Evolutionary conservation across 352 stramenopile species (phyloP), one percentile per base, ranked within the genome.

Genomic region (Pythium phragmitis): DNA sequence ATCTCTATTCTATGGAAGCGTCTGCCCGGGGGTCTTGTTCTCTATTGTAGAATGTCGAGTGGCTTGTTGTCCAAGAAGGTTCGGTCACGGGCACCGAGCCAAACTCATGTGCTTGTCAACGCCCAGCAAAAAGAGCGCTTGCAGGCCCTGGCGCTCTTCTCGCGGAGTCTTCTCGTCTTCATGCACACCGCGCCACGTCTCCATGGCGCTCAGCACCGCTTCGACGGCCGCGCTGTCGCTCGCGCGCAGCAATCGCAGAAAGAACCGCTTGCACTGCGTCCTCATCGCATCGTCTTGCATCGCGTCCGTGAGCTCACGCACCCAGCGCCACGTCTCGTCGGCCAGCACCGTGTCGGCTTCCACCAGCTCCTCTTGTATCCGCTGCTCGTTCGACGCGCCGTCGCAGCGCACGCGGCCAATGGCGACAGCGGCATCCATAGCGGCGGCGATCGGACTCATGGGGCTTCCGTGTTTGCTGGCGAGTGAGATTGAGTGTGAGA

Each of bases 61-160:
- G 19, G 33, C 19, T 21, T 46, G 23, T 21, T 55, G 26, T 5
- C 30, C 7, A 26, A 9, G 12, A 34, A 3, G 9, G 19, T 36
- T 19, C 23, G 3, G 3, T 63, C 53, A 68, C 49, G 61, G 46
- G 12, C 34, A 47, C 26, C 46, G 52, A 6, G 14, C n/a, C 6
- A 63, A 49, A 51, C 55, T 63, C 62, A 69, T 63, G 14, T 63
- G 62, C 48, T 69, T 69, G 54, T 69, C 62, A 8, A 69, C 7
- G 19, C 62, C 62, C n/a, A 69, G 39, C 28, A 69, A 19, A 16
- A 69, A 69, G n/a, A 69, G 48, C 34, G 62, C 62, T 39, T 69
- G 62, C 1, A 69, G 19, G 13, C 37, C 46, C 19, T 69, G 37
- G 33, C 62, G 62, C n/a, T 69, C 54, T 43, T 69, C 54, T 34